phyloP scores from a whole-genome alignment of 495 filamentous ascomycete species.

The Penicillium turbatum region DNA sequence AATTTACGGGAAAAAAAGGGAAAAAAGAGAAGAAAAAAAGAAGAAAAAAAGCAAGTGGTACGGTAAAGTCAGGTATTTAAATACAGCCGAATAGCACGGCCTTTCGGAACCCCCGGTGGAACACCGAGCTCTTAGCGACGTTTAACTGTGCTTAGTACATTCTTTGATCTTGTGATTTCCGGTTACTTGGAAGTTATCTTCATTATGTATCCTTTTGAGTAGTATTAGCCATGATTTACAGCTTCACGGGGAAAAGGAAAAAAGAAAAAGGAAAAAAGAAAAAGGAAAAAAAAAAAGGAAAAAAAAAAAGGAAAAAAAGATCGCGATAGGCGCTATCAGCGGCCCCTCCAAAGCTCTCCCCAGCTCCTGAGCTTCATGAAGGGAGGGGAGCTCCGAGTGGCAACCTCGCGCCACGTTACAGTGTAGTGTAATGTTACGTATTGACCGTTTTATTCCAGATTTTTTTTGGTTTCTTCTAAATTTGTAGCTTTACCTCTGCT shows the following conservation, averaged over 20 bases:
- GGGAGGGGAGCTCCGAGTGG: slow-evolving; percentile 32
- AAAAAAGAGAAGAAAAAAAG: neutral
- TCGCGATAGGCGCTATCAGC: slow-evolving; percentile 29
- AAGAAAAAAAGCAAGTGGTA: neutral
- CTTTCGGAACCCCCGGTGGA: slow-evolving; percentile 23
- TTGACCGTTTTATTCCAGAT: neutral
- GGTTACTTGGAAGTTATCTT: neutral
- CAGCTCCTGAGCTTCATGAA: slow-evolving; percentile 26
- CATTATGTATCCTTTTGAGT: neutral
- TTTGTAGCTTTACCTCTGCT: too few relatives aligned
- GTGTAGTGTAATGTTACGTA: slow-evolving; percentile 5
- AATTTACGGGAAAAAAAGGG: neutral
- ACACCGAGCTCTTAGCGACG: slow-evolving; percentile 9
- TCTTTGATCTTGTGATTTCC: neutral
- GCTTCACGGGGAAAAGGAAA: neutral
- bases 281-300: neutral
- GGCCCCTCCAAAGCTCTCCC: slow-evolving; percentile 32
- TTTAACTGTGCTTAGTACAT: neutral
- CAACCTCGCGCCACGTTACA: slow-evolving; percentile 22
- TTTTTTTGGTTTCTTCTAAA: neutral
- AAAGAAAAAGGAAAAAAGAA: neutral
- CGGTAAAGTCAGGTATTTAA: slow-evolving; percentile 1
- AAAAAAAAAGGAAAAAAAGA: neutral
- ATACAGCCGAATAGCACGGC: slow-evolving; percentile 7
- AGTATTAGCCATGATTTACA: neutral